These are phyloP conservation scores for Solanum clarkiae DNA, from an alignment of 257 asterid species.

Conservation along the genomic window DNA sequence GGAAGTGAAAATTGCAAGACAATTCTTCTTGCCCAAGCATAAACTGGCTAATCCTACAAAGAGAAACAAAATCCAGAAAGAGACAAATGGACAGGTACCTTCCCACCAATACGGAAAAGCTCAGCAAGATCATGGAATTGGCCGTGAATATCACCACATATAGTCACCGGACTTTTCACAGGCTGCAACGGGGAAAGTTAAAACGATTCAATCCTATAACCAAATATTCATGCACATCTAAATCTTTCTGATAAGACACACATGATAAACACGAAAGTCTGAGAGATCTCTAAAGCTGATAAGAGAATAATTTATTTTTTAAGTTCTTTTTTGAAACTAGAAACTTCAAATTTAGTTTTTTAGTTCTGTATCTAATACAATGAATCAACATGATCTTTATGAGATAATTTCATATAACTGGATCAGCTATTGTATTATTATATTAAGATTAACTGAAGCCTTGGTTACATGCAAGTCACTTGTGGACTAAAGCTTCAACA, in stretches of 20 bases:
- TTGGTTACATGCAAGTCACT: background rate
- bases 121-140: slow-evolving; percentile 87
- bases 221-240: background rate
- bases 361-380: background rate
- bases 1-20: background rate
- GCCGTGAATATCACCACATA: slow-evolving; percentile 86
- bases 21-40: background rate
- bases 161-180: slow-evolving; percentile 82
- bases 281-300: background rate
- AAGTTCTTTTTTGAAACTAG: background rate
- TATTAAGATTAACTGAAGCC: background rate
- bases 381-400: background rate
- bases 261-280: background rate
- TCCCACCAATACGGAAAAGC: slow-evolving; percentile 81
- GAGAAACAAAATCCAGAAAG: background rate
- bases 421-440: background rate
- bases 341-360: background rate
- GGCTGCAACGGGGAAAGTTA: slow-evolving; percentile 40
- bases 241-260: background rate
- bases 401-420: background rate
- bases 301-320: background rate
- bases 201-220: background rate
- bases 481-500: background rate
- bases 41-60: background rate
- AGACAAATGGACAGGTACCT: slow-evolving; percentile 19